phyloP scores from a whole-genome alignment of 2,329 filamentous ascomycete species.

The Cercospora beticola region DNA sequence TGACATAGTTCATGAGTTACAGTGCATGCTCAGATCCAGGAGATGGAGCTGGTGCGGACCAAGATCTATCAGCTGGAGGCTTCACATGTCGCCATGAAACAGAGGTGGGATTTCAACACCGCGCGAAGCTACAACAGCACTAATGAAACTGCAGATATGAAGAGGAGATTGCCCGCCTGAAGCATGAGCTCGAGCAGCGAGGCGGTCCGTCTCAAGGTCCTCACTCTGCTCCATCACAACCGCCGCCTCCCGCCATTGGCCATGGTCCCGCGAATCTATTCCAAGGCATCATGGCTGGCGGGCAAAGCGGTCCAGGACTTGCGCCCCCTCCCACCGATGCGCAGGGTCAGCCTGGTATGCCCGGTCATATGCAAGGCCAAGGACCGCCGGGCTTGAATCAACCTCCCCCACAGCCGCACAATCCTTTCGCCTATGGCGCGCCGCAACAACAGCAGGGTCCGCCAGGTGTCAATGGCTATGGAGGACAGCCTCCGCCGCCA shows the following conservation, averaged over 20 bases:
- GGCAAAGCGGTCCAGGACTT: slow-evolving; percentile 79
- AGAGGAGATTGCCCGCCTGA: slow-evolving; percentile 80
- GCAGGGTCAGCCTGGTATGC: slow-evolving; percentile 56
- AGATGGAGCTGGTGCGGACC: slow-evolving; percentile 90
- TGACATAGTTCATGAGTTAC: slow-evolving; percentile 28
- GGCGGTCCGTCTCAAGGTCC: slow-evolving; percentile 64
- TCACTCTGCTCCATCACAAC: slow-evolving; percentile 75
- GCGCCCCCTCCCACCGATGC: slow-evolving; percentile 60
- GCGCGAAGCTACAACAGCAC: slow-evolving; percentile 22
- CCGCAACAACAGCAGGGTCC: slow-evolving; percentile 64
- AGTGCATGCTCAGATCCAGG: slow-evolving; percentile 89
- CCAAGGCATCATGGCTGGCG: slow-evolving; percentile 91
- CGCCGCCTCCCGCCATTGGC: slow-evolving; percentile 79
- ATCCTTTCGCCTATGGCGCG: slow-evolving; percentile 63
- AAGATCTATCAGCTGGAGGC: slow-evolving; percentile 95
- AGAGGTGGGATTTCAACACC: slow-evolving; percentile 65
- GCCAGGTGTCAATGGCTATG: slow-evolving; percentile 67
- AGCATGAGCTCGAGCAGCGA: slow-evolving; percentile 78
- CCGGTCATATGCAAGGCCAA: slow-evolving; percentile 68
- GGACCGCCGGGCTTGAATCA: slow-evolving; percentile 66
- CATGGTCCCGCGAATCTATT: slow-evolving; percentile 89
- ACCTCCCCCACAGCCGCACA: slow-evolving; percentile 60
- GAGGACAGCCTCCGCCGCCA: slow-evolving; percentile 78
- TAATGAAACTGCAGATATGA: slow-evolving; percentile 68
- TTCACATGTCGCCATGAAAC: slow-evolving; percentile 81